Percentiles rank a stretch among this genome's conserved stretches.
These are phyloP conservation scores for Piromyces sp. DNA, from an alignment of 192 early-diverging fungal species.

Conservation along the genomic window DNA sequence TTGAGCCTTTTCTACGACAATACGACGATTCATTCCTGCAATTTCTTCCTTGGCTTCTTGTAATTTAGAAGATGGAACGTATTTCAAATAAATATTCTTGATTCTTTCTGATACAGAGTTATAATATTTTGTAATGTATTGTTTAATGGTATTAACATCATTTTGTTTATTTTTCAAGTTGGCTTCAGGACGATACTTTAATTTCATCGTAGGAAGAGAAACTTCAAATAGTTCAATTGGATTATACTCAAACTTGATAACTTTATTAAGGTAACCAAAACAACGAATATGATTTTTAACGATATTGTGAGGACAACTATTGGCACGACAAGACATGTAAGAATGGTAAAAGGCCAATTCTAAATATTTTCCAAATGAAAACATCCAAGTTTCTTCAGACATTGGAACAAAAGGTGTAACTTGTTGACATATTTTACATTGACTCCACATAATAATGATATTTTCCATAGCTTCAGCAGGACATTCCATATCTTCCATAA, in stretches of 20 bases:
- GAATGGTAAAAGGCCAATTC: conserved; percentile 78
- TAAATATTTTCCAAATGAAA: conserved; percentile 94
- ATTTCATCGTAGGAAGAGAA: conserved; percentile 43
- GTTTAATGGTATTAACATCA: conserved; percentile 50
- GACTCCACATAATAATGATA: conserved; percentile 75
- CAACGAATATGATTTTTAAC: conserved; percentile 67
- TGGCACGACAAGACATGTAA: conserved; percentile 37
- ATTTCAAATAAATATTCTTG: conserved; percentile 59
- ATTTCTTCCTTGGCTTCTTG: conserved; percentile 56
- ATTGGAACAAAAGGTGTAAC: conserved; percentile 56
- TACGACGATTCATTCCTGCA: conserved; percentile 46
- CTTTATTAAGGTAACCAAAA: conserved; percentile 59
- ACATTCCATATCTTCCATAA: conserved; percentile 35
- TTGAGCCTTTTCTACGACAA: conserved; percentile 57
- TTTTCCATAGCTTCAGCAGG: conserved; percentile 51
- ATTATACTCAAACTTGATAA: conserved; percentile 62
- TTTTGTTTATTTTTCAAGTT: conserved; percentile 49
- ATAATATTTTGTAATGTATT: conserved; percentile 62
- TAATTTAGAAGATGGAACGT: conserved; percentile 49
- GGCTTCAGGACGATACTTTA: conserved; percentile 38
- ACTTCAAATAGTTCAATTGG: conserved; percentile 56
- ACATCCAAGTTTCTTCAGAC: conserved; percentile 75
- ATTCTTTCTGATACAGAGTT: conserved; percentile 69
- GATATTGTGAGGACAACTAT: conserved; percentile 67
- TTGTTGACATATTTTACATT: conserved; percentile 55